Evolutionary conservation across 768 basidiomycete species (phyloP).

Genomic region (Cystobasidium tubakii): DNA sequence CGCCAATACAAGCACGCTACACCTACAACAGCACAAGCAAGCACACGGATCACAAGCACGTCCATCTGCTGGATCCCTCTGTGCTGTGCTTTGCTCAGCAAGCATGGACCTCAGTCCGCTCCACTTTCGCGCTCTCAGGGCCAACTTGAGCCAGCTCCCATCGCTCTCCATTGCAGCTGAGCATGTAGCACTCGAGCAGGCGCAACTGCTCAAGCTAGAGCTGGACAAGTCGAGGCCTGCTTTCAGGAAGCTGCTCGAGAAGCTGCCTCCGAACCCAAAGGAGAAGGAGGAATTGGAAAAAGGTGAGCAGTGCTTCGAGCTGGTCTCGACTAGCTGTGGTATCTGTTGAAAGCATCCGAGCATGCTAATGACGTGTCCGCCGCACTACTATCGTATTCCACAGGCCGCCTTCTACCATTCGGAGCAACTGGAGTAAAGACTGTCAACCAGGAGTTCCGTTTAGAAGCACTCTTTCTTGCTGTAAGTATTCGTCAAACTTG

Average conservation of each 20-base stretch:
- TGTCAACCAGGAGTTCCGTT: slow-evolving; percentile 71
- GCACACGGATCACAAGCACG: neutral
- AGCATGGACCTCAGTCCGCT: slow-evolving; percentile 25
- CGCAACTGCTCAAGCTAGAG: slow-evolving; percentile 38
- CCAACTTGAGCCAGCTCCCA: slow-evolving; percentile 10
- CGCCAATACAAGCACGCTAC: too few relatives aligned
- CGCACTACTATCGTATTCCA: too few relatives aligned
- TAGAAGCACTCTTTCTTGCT: slow-evolving; percentile 71
- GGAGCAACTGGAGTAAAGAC: slow-evolving; percentile 61
- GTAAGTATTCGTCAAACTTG: neutral
- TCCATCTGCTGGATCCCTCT: neutral
- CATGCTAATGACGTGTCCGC: too few relatives aligned
- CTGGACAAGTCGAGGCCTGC: slow-evolving; percentile 41
- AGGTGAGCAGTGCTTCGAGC: slow-evolving; percentile 36
- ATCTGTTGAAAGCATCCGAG: neutral
- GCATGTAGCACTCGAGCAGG: slow-evolving; percentile 8
- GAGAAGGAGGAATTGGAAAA: slow-evolving; percentile 45
- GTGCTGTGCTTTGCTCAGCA: neutral
- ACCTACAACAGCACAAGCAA: neutral
- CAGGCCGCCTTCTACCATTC: slow-evolving; percentile 43
- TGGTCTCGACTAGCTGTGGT: neutral
- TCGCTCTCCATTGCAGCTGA: neutral
- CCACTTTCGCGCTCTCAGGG: slow-evolving; percentile 26
- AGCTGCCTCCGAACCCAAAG: slow-evolving; percentile 39
- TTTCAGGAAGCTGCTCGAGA: slow-evolving; percentile 42